Base-by-base conservation (phyloP, 2,329 filamentous ascomycete species). In the Nemania sp. region DNA sequence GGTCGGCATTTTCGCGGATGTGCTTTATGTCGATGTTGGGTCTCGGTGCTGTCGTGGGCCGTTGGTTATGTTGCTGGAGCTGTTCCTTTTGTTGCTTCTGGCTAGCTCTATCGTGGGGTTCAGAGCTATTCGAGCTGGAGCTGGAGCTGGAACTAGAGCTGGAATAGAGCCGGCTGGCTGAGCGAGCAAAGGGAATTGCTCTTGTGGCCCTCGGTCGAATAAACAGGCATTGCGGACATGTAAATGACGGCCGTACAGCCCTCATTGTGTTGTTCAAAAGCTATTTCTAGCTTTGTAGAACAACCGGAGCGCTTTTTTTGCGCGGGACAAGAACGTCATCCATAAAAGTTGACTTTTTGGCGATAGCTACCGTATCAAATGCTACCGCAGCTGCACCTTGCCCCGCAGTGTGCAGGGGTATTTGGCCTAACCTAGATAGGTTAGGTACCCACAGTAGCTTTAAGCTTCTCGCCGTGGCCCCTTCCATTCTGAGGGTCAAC, bases 11-110 rank as follows among this genome's bases (percentile, higher is more conserved):
- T 67, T 91, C 82, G 53, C 92, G 91, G 70, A 99, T 96, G 74
- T 94, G 88, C 71, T 90, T 93, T 68, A 96, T 81, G 75, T 97
- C 89, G 61, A 95, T 81, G 41, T 81, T 81, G 22, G 90, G 84
- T 69, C 90, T 93, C 9, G 91, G 91, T 12, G 90, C 91, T 47
- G 82, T 86, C 1, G 88, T 78, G 4, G 89, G 88, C 33, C 86
- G 80, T 43, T 56, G 51, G 31, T 64, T 48, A 30, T 33, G 40
- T 17, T 31, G 5, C n/a, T 31, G 51, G 34, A 64, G 47, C 33
- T 40, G 40, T 24, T 52, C 53, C 17, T 54, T 54, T 19, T 49
- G 43, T 8, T 37, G 53, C 42, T 64, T 50, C 46, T 49, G 44
- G n/a, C n/a, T 23, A 31, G 54, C 33, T n/a, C 47, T 34, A 12